Evolutionary conservation across 306 rosid genomes (phyloP).

Genomic region (Quercus suber): DNA sequence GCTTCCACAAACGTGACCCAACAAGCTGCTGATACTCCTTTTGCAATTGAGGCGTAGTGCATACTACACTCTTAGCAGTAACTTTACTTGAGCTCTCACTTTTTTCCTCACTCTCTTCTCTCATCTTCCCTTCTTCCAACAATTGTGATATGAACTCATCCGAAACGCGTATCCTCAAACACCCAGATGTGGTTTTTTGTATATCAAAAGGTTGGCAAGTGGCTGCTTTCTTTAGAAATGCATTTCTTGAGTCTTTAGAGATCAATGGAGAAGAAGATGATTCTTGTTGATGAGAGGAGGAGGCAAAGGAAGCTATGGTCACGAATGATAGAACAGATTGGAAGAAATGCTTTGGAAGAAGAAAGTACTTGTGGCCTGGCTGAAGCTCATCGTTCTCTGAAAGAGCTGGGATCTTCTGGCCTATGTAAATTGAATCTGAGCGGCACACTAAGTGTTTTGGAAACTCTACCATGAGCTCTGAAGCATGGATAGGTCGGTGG

Average conservation of each 20-base stretch:
- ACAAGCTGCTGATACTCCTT: slow-evolving; percentile 39
- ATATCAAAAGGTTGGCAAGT: slow-evolving; percentile 30
- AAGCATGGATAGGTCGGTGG: slow-evolving; percentile 22
- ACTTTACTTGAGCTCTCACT: not conserved
- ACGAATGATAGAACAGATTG: slow-evolving; percentile 40
- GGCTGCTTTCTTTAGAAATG: slow-evolving; percentile 27
- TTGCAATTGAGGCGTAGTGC: slow-evolving; percentile 35
- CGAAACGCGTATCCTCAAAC: slow-evolving; percentile 34
- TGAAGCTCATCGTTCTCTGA: slow-evolving; percentile 32
- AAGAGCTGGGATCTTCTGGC: slow-evolving; percentile 44
- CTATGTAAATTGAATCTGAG: slow-evolving; percentile 40
- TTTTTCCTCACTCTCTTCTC: not conserved
- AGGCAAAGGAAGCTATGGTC: slow-evolving; percentile 32
- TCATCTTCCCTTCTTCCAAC: slow-evolving; percentile 14
- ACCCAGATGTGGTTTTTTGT: slow-evolving; percentile 32
- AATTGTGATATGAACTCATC: slow-evolving; percentile 43
- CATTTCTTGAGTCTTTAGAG: not conserved
- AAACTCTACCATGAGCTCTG: slow-evolving; percentile 21
- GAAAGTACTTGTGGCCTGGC: slow-evolving; percentile 41
- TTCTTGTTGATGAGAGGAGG: slow-evolving; percentile 4
- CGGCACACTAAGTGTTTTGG: slow-evolving; percentile 39
- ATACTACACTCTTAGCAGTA: slow-evolving; percentile 6
- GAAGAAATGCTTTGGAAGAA: slow-evolving; percentile 36
- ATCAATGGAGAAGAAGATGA: not conserved
- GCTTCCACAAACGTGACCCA: slow-evolving; percentile 34